phyloP scores from a whole-genome alignment of 495 filamentous ascomycete genomes.

The Penicillium samsonianum region DNA sequence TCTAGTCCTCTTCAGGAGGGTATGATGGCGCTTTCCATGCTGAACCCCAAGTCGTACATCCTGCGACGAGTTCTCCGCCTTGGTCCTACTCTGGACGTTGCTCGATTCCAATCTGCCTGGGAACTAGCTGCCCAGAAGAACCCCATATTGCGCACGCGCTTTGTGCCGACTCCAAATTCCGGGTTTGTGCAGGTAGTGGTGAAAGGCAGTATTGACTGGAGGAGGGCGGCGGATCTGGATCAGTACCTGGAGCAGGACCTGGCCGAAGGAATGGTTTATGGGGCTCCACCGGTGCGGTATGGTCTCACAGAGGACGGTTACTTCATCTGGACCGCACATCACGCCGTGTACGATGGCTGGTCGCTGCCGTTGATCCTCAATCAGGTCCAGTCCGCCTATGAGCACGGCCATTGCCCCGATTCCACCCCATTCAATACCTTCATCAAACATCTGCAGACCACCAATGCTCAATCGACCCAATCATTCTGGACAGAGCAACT shows the following conservation, averaged over 20 bases:
- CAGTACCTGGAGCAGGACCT: slow-evolving; percentile 12
- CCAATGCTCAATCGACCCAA: background rate
- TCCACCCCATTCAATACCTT: background rate
- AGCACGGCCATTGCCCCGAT: background rate
- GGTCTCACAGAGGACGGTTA: background rate
- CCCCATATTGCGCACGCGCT: background rate
- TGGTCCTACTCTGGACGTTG: background rate
- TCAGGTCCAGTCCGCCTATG: background rate
- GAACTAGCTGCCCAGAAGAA: background rate
- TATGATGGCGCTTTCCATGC: background rate
- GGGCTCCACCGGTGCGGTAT: background rate
- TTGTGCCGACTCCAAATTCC: background rate
- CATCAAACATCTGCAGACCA: background rate
- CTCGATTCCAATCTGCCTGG: background rate
- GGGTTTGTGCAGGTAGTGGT: background rate
- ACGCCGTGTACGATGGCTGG: slow-evolving; percentile 64
- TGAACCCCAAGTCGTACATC: background rate
- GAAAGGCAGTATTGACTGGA: slow-evolving; percentile 2
- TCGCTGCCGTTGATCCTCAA: slow-evolving; percentile 19
- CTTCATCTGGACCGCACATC: slow-evolving; percentile 50
- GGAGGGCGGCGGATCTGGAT: slow-evolving; percentile 5
- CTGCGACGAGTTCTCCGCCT: background rate
- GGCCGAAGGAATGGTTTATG: slow-evolving; percentile 15
- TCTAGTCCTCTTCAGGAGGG: background rate
- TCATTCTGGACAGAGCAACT: slow-evolving; percentile 27